Conservation (phyloP, 352 stramenopile genomes). For the Thalassiosira sp. region DNA sequence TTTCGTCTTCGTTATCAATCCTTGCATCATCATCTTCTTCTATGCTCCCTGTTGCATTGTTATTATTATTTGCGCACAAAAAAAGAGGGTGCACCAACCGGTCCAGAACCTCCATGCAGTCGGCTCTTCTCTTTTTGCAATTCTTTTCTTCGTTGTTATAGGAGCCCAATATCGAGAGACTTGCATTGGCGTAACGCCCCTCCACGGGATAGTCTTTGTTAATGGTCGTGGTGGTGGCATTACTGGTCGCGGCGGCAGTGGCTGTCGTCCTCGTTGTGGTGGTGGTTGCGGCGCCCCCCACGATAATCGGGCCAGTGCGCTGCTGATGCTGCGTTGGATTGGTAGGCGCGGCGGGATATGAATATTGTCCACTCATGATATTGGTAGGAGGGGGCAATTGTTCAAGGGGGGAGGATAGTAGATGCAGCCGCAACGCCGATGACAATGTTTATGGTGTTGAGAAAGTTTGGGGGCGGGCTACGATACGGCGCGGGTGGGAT, state of each 20-base stretch:
- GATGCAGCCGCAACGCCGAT: no score
- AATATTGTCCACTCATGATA: slow-evolving; percentile 13
- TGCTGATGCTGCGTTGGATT: slow-evolving; percentile 13
- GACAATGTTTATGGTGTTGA: no score
- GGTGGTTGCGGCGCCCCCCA: slow-evolving; percentile 8
- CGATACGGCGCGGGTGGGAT: no score
- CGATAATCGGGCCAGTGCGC: slow-evolving; percentile 21
- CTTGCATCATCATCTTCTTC: slow-evolving; percentile 3
- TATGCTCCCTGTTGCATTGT: no score
- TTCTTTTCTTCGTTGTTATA: slow-evolving; percentile 6
- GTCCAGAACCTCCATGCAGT: slow-evolving; percentile 31
- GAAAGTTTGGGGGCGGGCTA: no score
- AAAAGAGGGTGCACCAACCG: slow-evolving; percentile 31
- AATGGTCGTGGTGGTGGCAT: background rate
- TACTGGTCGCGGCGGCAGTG: background rate
- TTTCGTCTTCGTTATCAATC: background rate
- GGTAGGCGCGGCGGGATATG: background rate
- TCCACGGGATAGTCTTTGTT: slow-evolving; percentile 12
- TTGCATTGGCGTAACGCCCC: slow-evolving; percentile 37
- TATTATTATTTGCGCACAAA: background rate
- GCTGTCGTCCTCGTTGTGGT: background rate
- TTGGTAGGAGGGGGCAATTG: no score
- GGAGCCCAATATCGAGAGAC: slow-evolving; percentile 30
- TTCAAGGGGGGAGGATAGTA: no score
- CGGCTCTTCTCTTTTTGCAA: slow-evolving; percentile 23